Conservation (phyloP, 768 basidiomycete genomes). For the Auricularia cornea region DNA sequence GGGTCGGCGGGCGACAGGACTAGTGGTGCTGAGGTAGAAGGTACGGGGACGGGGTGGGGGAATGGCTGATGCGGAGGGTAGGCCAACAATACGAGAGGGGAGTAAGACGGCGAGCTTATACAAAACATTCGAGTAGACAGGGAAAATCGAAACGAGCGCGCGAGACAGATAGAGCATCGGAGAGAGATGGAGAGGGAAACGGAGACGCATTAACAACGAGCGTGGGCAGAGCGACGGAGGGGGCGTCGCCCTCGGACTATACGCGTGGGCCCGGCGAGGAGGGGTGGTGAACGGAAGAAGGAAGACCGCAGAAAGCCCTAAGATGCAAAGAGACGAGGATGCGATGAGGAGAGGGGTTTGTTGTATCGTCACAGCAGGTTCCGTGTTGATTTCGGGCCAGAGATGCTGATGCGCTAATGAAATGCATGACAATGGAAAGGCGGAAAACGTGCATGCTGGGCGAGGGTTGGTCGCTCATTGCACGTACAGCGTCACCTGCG, state of each 20-base stretch:
- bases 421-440: not conserved
- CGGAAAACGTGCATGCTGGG: not conserved
- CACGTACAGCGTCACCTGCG: conserved; percentile 72
- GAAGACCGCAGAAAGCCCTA: not conserved
- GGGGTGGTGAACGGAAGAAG: not conserved
- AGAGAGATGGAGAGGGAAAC: not conserved
- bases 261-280: not conserved
- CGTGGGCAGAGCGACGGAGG: not conserved
- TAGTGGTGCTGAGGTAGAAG: not conserved
- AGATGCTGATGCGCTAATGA: not conserved
- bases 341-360: not conserved
- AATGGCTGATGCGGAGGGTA: not conserved
- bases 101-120: not conserved
- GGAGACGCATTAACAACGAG: not conserved
- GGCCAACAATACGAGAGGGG: not conserved
- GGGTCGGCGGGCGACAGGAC: not conserved
- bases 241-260: not conserved
- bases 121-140: not conserved
- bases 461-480: conserved; percentile 36
- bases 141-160: not conserved
- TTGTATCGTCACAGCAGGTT: not conserved
- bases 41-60: not conserved
- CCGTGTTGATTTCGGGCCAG: not conserved
- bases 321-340: conserved; percentile 6
- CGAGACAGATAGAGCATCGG: not conserved